phyloP scores from a whole-genome alignment of 2,329 filamentous ascomycete species.

The Aspergillus calidoustus region DNA sequence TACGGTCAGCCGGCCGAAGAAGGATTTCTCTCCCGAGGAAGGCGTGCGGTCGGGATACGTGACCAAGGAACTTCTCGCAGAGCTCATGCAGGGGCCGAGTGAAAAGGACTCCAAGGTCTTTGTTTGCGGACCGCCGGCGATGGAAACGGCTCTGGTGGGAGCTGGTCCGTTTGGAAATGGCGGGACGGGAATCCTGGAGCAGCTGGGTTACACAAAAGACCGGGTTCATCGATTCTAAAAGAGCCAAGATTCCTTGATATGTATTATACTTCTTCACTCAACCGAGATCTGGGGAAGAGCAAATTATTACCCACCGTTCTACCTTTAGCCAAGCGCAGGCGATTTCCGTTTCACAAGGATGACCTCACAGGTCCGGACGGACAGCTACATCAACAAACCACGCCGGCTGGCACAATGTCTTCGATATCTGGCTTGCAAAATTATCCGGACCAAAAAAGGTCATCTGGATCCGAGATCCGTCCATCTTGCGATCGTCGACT shows the following conservation, averaged over 20 bases:
- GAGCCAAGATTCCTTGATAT: not conserved
- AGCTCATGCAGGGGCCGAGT: constrained; percentile 50
- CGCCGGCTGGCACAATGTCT: too few relatives aligned
- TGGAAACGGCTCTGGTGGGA: constrained; percentile 57
- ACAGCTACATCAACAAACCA: not conserved
- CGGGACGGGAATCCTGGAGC: constrained; percentile 50
- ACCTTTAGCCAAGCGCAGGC: not conserved
- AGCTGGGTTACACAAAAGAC: constrained; percentile 14
- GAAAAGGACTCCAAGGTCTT: constrained; percentile 62
- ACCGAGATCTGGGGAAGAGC: not conserved
- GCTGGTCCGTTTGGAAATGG: constrained; percentile 24
- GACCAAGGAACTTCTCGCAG: constrained; percentile 59
- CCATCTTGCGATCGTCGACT: not conserved
- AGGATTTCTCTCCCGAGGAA: constrained; percentile 38
- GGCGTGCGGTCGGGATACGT: constrained; percentile 60
- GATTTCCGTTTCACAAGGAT: not conserved
- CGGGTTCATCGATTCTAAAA: constrained; percentile 13
- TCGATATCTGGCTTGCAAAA: not conserved
- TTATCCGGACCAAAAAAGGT: not conserved
- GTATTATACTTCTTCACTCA: not conserved
- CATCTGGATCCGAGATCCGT: not conserved
- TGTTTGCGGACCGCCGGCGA: constrained; percentile 70
- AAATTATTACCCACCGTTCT: not conserved
- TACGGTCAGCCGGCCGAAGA: constrained; percentile 54
- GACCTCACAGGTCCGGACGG: not conserved